Evolutionary conservation across 768 basidiomycete species (phyloP).

Genomic region (Gloeophyllum trabeum): DNA sequence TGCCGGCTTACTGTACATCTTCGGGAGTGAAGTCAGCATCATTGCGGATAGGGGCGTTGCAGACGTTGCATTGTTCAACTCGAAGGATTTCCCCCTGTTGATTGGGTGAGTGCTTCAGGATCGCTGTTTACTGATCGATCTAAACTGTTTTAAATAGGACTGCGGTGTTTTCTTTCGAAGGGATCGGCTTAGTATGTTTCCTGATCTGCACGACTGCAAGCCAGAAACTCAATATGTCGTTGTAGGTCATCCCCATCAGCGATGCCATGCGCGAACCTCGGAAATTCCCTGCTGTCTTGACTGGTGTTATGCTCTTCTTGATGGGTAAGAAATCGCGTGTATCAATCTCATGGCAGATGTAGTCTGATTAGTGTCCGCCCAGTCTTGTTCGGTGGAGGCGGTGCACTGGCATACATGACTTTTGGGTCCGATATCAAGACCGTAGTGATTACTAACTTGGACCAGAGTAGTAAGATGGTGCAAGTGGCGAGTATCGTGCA

Average conservation of each 20-base stretch:
- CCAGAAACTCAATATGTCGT: constrained; percentile 2
- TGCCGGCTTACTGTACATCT: constrained; percentile 78
- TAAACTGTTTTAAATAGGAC: constrained; percentile 50
- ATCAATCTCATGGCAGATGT: background rate
- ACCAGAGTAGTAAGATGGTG: constrained; percentile 73
- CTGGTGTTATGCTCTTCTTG: constrained; percentile 86
- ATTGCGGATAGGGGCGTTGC: constrained; percentile 63
- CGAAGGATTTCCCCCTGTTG: constrained; percentile 80
- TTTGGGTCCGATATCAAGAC: constrained; percentile 85
- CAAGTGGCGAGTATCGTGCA: constrained; percentile 61
- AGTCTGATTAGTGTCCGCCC: constrained; percentile 4
- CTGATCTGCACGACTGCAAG: background rate
- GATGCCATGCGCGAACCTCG: constrained; percentile 94
- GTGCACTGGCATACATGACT: constrained; percentile 76
- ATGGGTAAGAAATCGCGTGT: constrained; percentile 54
- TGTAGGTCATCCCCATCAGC: constrained; percentile 84
- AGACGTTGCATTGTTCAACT: constrained; percentile 78
- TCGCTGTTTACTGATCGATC: no score
- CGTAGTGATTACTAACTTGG: constrained; percentile 90
- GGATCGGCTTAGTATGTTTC: constrained; percentile 72
- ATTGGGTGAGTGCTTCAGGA: constrained; percentile 87
- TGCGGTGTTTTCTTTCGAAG: constrained; percentile 97
- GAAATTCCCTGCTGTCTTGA: constrained; percentile 82
- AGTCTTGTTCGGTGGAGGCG: constrained; percentile 85
- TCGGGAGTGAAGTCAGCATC: constrained; percentile 69